Percentiles rank a stretch among this genome's conserved stretches.
phyloP scores from a whole-genome alignment of 179 eudicot genomes.

The Drosera spatulata region DNA sequence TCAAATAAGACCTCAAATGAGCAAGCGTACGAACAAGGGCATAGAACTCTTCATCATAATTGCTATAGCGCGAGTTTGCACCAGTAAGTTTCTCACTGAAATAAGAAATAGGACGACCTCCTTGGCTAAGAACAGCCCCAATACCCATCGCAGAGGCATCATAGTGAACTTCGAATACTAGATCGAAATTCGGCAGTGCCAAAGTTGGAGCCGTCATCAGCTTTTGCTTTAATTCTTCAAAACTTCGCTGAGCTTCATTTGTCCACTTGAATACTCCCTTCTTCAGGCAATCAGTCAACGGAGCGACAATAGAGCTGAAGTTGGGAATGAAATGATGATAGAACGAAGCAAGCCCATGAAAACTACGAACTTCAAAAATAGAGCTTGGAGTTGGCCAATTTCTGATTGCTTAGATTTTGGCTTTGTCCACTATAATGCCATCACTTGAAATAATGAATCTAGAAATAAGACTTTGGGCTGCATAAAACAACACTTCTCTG shows the following conservation, averaged over 20 bases:
- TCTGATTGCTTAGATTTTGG: neutral
- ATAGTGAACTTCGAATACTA: neutral
- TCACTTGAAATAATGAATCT: too few species aligned
- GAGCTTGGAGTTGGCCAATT: neutral
- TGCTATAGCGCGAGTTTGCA: too few species aligned
- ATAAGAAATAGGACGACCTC: neutral
- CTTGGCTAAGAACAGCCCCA: neutral
- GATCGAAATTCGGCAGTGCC: neutral
- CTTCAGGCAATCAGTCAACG: neutral
- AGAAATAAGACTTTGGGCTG: too few species aligned
- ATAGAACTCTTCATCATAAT: too few species aligned
- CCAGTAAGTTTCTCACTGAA: too few species aligned
- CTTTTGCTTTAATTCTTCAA: neutral
- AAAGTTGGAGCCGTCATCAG: neutral
- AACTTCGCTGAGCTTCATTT: too few species aligned
- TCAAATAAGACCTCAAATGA: neutral
- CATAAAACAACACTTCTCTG: too few species aligned
- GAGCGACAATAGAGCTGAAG: neutral
- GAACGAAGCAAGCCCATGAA: constrained; percentile 2
- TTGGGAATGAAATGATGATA: neutral
- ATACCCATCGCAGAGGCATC: neutral
- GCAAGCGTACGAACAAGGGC: neutral
- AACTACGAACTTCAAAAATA: neutral
- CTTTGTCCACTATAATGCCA: too few species aligned
- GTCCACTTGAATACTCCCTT: too few species aligned